Percentiles rank a stretch among this genome's conserved stretches.
phyloP scores from a whole-genome alignment of 441 rosid species.

The Adansonia madagascariensis region DNA sequence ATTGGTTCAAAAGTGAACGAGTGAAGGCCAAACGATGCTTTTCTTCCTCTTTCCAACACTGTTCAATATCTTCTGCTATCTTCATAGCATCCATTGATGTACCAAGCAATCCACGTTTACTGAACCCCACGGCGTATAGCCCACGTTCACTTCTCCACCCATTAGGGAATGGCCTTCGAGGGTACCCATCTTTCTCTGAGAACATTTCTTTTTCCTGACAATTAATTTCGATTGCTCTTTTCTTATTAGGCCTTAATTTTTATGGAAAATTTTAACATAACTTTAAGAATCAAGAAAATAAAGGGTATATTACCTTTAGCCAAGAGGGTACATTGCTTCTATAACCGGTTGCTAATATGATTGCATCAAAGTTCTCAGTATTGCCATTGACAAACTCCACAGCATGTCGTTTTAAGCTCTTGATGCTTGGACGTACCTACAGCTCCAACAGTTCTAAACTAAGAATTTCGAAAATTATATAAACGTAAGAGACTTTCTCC shows the following conservation, averaged over 20 bases:
- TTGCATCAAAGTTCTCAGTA: slow-evolving; percentile 60
- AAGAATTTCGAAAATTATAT: not conserved
- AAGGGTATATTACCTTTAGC: slow-evolving; percentile 54
- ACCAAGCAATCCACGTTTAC: slow-evolving; percentile 60
- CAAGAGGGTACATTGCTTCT: slow-evolving; percentile 76
- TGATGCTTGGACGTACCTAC: slow-evolving; percentile 61
- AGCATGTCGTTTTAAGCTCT: slow-evolving; percentile 44
- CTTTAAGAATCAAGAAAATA: slow-evolving; percentile 17
- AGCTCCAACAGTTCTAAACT: not conserved
- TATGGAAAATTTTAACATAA: not conserved
- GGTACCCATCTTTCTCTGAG: slow-evolving; percentile 62
- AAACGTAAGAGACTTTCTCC: too few species aligned
- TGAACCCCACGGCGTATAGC: slow-evolving; percentile 71
- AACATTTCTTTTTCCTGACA: slow-evolving; percentile 67
- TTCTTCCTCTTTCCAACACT: slow-evolving; percentile 36
- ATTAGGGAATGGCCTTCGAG: slow-evolving; percentile 57
- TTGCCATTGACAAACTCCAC: slow-evolving; percentile 57
- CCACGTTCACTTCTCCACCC: slow-evolving; percentile 79
- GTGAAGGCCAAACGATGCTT: slow-evolving; percentile 36
- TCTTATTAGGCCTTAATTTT: not conserved
- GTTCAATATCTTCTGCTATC: slow-evolving; percentile 55
- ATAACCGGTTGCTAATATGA: slow-evolving; percentile 74
- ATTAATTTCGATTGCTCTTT: slow-evolving; percentile 9
- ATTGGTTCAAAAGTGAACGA: slow-evolving; percentile 29
- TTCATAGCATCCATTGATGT: slow-evolving; percentile 64